phyloP scores from a whole-genome alignment of 1,284 basidiomycete species.

The Trichosporon sp. region DNA sequence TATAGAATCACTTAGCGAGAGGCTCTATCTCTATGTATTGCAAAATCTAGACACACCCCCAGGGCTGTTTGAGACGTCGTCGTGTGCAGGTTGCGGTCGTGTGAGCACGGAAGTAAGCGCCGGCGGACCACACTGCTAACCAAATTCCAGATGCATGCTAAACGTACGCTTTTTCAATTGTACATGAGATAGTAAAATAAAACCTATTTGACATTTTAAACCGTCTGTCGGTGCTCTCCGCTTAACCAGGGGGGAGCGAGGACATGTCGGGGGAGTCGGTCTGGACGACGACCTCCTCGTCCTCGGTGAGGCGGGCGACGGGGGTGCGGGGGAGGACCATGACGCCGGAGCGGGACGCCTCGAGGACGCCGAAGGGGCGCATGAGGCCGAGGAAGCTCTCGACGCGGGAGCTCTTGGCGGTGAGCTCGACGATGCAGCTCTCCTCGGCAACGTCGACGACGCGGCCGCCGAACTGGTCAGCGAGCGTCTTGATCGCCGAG shows the following conservation, averaged over 20 bases:
- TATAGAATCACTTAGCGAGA: not conserved
- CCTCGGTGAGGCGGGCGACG: conserved; percentile 63
- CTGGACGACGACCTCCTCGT: conserved; percentile 55
- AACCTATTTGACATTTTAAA: not conserved
- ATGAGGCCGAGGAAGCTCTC: conserved; percentile 90
- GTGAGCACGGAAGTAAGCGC: not conserved
- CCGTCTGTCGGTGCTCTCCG: not conserved
- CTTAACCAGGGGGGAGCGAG: conserved; percentile 80
- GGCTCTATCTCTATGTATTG: not conserved
- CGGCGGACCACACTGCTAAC: not conserved
- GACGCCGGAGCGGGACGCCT: conserved; percentile 79
- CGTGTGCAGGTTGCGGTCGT: not conserved
- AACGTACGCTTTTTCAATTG: conserved; percentile 4
- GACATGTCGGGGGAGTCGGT: conserved; percentile 70
- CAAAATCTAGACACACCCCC: not conserved
- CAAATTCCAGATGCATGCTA: conserved; percentile 6
- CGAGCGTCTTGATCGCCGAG: conserved; percentile 75
- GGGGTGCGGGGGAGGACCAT: conserved; percentile 97
- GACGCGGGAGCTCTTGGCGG: conserved; percentile 83
- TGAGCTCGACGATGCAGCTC: conserved; percentile 90
- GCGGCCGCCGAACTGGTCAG: conserved; percentile 84
- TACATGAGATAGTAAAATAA: not conserved
- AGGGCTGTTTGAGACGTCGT: no score
- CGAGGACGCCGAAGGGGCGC: conserved; percentile 91
- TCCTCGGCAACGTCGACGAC: conserved; percentile 94